Base-by-base conservation (phyloP, 352 stramenopile genomes). In the Phytopythium kandeliae region DNA sequence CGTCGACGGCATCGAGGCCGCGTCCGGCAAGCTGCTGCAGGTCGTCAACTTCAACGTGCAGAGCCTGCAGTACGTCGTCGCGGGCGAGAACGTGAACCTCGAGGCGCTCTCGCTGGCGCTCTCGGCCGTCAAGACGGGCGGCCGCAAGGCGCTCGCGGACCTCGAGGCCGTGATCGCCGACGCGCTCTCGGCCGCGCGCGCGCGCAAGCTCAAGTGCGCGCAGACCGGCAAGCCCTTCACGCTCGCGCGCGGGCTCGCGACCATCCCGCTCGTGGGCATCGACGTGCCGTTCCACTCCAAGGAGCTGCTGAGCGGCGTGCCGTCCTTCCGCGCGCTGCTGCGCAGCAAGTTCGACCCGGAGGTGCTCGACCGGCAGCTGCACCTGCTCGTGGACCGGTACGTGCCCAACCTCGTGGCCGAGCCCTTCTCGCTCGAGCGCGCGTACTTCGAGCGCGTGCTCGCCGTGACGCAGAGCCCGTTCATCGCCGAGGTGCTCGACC, bases 11-110 rank as follows among this genome's bases (percentile, higher is more conserved):
- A 83, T 96, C 38, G 67, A 69, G 36, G 54, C 60, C 21, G 63
- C 67, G 13, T 89, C 75, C 0, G 64, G 68, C 13, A 85, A 92
- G 63, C 65, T 96, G 10, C 61, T 92, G 7, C 85, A 96, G 50
- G 78, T 95, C 4, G 84, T 96, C 40, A 96, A 95, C 63, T 94
- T 86, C 52, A 96, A 96, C 67, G 77, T 95, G 11, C 68, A 90
- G 51, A 74, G 80, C 55, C 60, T 63, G 7, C 86, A 96, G 69
- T 95, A 95, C 51, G 85, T 95, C 12, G 77, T 95, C 25, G 85
- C 86, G 17, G 84, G 84, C 31, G 78, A 93, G 25, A 80, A 87
- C 21, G 72, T 85, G 11, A 93, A 89, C 52, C 65, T 96, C 3
- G 82, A 93, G 58, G 80, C 82, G 19, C 57, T 95, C 30, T 89